Percentiles rank a stretch among this genome's conserved stretches.
phyloP scores from a whole-genome alignment of 2,329 filamentous ascomycete species.

The Diaporthe citrichinensis region DNA sequence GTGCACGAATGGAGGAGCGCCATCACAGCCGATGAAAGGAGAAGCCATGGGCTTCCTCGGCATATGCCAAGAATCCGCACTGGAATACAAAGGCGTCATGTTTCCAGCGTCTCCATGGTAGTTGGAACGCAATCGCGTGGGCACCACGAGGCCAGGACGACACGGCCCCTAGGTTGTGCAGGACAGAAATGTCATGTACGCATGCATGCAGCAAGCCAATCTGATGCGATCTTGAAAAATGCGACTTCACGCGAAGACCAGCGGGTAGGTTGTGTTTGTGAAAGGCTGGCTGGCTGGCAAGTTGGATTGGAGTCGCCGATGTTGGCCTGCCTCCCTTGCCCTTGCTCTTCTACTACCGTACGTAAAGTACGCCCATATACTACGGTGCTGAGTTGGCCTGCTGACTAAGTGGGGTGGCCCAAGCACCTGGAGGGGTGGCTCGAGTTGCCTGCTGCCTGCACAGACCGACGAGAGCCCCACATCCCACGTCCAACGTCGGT shows the following conservation, averaged over 20 bases:
- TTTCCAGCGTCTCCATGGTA: neutral
- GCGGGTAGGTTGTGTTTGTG: neutral
- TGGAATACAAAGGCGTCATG: neutral
- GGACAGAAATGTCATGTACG: neutral
- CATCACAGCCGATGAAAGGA: neutral
- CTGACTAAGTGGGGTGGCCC: conserved; percentile 16
- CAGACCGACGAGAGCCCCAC: neutral
- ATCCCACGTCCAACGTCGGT: neutral
- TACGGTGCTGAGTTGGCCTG: neutral
- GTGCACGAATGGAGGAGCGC: neutral
- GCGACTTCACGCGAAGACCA: neutral
- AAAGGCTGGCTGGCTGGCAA: neutral
- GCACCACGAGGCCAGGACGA: neutral
- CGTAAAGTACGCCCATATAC: neutral
- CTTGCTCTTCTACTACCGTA: no score
- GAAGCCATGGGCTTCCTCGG: neutral
- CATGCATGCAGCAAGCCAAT: neutral
- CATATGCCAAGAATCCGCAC: neutral
- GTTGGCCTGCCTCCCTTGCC: neutral
- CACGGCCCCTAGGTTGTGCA: neutral
- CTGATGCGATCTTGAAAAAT: no score
- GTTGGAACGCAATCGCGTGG: neutral
- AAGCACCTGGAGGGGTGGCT: neutral
- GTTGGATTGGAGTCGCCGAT: neutral
- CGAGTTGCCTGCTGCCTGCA: conserved; percentile 28